A percentile compares a stretch with the other conserved stretches of the same genome.
phyloP scores from a whole-genome alignment of 2,329 filamentous ascomycete species.

The Teratosphaeria nubilosa region DNA sequence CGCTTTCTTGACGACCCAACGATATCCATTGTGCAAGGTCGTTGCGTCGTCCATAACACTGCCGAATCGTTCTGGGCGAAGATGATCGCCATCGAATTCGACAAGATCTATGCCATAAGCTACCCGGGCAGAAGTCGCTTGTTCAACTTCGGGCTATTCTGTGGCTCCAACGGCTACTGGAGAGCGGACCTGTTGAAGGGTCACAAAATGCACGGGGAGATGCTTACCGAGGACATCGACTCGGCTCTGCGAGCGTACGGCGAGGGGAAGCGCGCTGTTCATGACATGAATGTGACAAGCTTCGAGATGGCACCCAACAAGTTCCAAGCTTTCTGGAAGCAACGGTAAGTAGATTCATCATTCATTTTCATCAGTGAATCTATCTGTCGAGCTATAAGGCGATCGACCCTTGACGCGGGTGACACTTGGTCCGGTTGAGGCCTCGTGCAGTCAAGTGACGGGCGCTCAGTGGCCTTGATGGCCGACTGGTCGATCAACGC shows the following conservation, averaged over 20 bases:
- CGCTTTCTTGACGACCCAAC: too few relatives aligned
- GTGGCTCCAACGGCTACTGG: constrained; percentile 42
- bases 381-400: neutral
- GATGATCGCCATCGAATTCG: too few relatives aligned
- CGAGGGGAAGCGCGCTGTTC: constrained; percentile 34
- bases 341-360: neutral
- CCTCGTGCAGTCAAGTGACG: too few relatives aligned
- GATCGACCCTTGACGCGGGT: neutral
- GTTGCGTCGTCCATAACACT: constrained; percentile 41
- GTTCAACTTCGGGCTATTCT: constrained; percentile 41
- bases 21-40: constrained; percentile 19
- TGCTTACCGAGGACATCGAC: constrained; percentile 43
- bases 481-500: too few relatives aligned
- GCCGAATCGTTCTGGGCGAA: constrained; percentile 29
- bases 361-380: neutral
- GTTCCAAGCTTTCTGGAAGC: neutral
- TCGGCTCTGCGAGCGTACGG: constrained; percentile 38
- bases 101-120: too few relatives aligned
- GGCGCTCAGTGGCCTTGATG: too few relatives aligned
- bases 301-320: neutral
- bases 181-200: constrained; percentile 33
- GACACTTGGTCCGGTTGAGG: neutral
- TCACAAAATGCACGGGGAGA: constrained; percentile 39
- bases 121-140: constrained; percentile 15
- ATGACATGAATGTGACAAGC: constrained; percentile 30